Percentiles rank a stretch among this genome's conserved stretches.
Evolutionary conservation across 768 basidiomycete genomes (phyloP).

Genomic region (Pluteus cervinus): DNA sequence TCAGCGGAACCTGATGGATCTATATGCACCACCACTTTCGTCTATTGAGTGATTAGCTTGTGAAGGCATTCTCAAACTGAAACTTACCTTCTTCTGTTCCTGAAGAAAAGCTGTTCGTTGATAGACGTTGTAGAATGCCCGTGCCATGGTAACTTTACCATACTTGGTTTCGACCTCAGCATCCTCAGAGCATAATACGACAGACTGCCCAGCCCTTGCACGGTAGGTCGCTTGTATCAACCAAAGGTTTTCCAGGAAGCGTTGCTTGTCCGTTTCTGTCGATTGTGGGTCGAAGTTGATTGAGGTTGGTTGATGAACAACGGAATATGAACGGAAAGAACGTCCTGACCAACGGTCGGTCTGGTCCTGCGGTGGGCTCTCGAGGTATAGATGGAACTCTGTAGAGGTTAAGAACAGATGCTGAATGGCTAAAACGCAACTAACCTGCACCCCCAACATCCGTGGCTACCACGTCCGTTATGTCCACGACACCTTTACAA

Average conservation of each 20-base stretch:
- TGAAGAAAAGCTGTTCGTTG: slow-evolving; percentile 74
- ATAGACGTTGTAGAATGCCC: slow-evolving; percentile 89
- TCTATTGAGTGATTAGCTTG: slow-evolving; percentile 37
- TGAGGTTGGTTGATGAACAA: slow-evolving; percentile 70
- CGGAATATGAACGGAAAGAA: slow-evolving; percentile 72
- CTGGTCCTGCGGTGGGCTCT: slow-evolving; percentile 76
- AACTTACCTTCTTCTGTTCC: slow-evolving; percentile 69
- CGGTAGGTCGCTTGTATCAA: slow-evolving; percentile 77
- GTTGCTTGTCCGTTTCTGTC: slow-evolving; percentile 62
- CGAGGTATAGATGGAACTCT: slow-evolving; percentile 87
- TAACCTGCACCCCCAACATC: slow-evolving; percentile 83
- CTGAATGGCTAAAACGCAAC: slow-evolving; percentile 15
- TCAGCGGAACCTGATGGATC: slow-evolving; percentile 73
- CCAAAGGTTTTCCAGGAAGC: slow-evolving; percentile 90
- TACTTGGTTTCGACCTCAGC: slow-evolving; percentile 66
- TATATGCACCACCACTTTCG: slow-evolving; percentile 84
- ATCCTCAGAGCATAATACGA: slow-evolving; percentile 65
- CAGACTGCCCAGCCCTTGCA: slow-evolving; percentile 65
- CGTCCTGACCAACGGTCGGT: slow-evolving; percentile 86
- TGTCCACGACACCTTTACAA: slow-evolving; percentile 80
- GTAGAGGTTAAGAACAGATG: slow-evolving; percentile 7
- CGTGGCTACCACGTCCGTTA: slow-evolving; percentile 77
- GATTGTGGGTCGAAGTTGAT: slow-evolving; percentile 60
- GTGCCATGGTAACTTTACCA: slow-evolving; percentile 58
- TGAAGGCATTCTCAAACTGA: slow-evolving; percentile 4